These are phyloP conservation scores for Waltergamsia citrina DNA, from an alignment of 2,329 filamentous ascomycete genomes.

Conservation along the genomic window DNA sequence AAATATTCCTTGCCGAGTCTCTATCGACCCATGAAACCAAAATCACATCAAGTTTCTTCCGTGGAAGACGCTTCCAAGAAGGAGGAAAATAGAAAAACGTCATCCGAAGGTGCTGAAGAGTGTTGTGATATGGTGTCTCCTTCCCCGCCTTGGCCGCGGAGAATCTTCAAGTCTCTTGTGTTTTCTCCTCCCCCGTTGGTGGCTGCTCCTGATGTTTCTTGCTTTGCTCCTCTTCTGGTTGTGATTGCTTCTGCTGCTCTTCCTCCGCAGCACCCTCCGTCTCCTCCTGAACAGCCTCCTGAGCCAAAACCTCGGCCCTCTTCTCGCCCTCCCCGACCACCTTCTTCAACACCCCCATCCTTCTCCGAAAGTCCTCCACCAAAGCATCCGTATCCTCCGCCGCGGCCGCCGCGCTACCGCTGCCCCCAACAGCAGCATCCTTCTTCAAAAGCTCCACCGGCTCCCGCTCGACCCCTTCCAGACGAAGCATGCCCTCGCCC, in stretches of 20 bases:
- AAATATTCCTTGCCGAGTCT: no score
- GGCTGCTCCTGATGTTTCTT: no score
- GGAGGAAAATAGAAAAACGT: no score
- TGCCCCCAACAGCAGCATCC: constrained; percentile 6
- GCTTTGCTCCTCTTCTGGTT: constrained; percentile 1
- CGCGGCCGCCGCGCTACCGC: no score
- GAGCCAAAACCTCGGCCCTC: constrained; percentile 22
- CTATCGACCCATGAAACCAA: no score
- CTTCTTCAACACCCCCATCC: constrained; percentile 44
- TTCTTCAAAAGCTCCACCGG: constrained; percentile 5
- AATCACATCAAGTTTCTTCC: no score
- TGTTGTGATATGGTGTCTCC: no score
- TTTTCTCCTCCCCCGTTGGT: no score
- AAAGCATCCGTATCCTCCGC: constrained; percentile 41
- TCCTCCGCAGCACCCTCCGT: constrained; percentile 1
- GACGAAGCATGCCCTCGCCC: constrained; percentile 21
- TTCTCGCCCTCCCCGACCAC: constrained; percentile 43
- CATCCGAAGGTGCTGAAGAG: no score
- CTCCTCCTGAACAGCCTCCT: constrained; percentile 9
- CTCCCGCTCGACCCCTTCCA: constrained; percentile 25
- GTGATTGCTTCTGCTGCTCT: neutral
- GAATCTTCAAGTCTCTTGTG: no score
- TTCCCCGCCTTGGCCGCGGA: no score
- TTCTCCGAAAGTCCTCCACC: constrained; percentile 46
- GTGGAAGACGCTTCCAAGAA: no score